phyloP scores from a whole-genome alignment of 2,329 filamentous ascomycete genomes.

The Penicillium verrucosum region DNA sequence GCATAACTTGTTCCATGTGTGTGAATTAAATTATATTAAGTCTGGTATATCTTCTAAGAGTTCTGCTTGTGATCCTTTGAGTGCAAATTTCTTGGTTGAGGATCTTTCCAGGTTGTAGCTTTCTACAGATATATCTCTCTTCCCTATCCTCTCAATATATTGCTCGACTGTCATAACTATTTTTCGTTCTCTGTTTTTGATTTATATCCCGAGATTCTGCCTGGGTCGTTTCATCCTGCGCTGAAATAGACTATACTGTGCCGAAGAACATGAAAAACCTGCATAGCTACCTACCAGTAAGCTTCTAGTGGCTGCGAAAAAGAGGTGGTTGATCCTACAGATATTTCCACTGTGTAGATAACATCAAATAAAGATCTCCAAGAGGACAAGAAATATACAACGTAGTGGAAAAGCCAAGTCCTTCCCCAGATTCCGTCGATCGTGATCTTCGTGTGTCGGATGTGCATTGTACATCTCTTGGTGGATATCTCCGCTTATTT shows the following conservation, averaged over 20 bases:
- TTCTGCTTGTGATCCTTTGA: not conserved
- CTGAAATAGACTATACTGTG: not conserved
- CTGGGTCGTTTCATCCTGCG: not conserved
- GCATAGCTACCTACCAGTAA: too few species aligned
- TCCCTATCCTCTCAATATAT: not conserved
- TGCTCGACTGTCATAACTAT: not conserved
- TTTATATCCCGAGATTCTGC: not conserved
- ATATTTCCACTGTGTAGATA: not conserved
- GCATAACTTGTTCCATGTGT: not conserved
- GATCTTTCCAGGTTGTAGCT: not conserved
- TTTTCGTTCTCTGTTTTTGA: not conserved
- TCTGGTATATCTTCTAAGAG: not conserved
- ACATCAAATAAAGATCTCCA: not conserved
- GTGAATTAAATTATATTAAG: not conserved
- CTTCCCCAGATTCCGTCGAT: slow-evolving; percentile 5
- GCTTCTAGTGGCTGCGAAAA: too few species aligned
- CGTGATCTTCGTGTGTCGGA: not conserved
- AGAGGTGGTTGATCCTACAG: not conserved
- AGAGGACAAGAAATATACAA: not conserved
- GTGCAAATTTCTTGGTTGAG: not conserved
- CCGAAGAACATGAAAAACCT: not conserved
- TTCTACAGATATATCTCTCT: not conserved
- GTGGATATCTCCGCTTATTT: not conserved
- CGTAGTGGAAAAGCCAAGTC: not conserved
- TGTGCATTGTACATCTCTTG: not conserved